Conservation (phyloP, 331 rosid species). For the Saraca asoca region DNA sequence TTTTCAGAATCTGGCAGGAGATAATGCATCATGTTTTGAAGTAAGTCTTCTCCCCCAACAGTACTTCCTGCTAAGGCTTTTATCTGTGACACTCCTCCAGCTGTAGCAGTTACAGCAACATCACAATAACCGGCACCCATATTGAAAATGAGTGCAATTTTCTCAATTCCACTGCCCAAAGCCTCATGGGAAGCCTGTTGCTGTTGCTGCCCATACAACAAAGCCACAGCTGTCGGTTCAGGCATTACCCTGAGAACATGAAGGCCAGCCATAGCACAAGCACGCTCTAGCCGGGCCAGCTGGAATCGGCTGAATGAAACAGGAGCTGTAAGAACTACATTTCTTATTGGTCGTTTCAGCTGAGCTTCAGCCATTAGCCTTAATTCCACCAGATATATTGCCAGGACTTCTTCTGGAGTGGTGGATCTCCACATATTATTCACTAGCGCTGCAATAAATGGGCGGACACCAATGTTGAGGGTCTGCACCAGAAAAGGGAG, state of each 20-base stretch:
- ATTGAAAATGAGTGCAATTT: constrained; percentile 75
- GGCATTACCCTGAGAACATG: constrained; percentile 77
- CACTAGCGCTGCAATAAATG: constrained; percentile 75
- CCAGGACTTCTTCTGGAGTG: constrained; percentile 80
- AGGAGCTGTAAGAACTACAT: constrained; percentile 79
- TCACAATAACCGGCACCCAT: constrained; percentile 95
- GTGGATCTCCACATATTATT: constrained; percentile 81
- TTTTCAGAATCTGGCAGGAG: constrained; percentile 60
- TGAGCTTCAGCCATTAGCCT: constrained; percentile 64
- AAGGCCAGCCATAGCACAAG: constrained; percentile 94
- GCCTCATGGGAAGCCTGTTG: constrained; percentile 57
- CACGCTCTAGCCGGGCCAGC: constrained; percentile 71
- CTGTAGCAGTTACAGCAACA: constrained; percentile 75
- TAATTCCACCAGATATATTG: constrained; percentile 69
- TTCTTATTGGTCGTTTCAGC: constrained; percentile 58
- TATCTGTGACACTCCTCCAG: constrained; percentile 82
- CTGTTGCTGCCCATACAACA: constrained; percentile 75
- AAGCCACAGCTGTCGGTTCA: constrained; percentile 92
- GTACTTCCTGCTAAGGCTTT: constrained; percentile 81
- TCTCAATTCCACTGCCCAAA: constrained; percentile 66
- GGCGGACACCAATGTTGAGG: constrained; percentile 80
- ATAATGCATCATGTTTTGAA: constrained; percentile 76
- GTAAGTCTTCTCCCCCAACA: constrained; percentile 90
- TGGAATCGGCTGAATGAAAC: constrained; percentile 87
- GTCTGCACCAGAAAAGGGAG: constrained; percentile 93